Conservation (phyloP, 495 filamentous ascomycete species). For the Aspergillus nidulans region DNA sequence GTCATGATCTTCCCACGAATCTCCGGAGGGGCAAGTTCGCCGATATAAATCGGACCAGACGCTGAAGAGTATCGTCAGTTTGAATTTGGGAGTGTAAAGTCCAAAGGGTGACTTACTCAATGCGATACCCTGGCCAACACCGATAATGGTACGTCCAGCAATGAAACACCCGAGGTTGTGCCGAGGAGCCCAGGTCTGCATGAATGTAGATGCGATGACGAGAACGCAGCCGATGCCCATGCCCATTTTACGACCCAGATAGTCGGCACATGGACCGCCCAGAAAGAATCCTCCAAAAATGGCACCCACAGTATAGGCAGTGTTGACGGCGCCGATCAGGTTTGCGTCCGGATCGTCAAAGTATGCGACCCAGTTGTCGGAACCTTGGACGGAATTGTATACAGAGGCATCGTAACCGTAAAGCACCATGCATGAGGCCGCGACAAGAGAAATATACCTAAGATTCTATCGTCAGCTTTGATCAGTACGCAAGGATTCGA, state of each 20-base stretch:
- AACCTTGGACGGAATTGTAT: conserved; percentile 60
- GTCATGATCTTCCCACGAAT: conserved; percentile 62
- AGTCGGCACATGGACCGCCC: conserved; percentile 54
- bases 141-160: conserved; percentile 57
- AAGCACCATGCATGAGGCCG: conserved; percentile 62
- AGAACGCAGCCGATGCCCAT: conserved; percentile 55
- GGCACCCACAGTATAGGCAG: conserved; percentile 59
- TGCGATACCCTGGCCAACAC: conserved; percentile 61
- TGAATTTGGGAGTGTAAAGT: background rate
- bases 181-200: conserved; percentile 55
- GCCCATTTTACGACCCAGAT: conserved; percentile 51
- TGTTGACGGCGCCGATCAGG: conserved; percentile 55
- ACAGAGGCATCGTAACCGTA: conserved; percentile 66
- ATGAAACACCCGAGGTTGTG: conserved; percentile 56
- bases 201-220: conserved; percentile 57
- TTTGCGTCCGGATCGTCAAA: conserved; percentile 51
- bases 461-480: background rate
- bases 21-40: conserved; percentile 53
- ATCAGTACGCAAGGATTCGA: background rate
- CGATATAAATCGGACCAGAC: conserved; percentile 59
- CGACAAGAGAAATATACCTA: conserved; percentile 60
- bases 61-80: conserved; percentile 25
- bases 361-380: conserved; percentile 54
- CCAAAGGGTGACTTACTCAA: conserved; percentile 42
- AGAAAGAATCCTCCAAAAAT: conserved; percentile 60